Evolutionary conservation across 2,329 filamentous ascomycete species (phyloP), one percentile per base, ranked within the genome.

Genomic region (Botryosphaeria dothidea): DNA sequence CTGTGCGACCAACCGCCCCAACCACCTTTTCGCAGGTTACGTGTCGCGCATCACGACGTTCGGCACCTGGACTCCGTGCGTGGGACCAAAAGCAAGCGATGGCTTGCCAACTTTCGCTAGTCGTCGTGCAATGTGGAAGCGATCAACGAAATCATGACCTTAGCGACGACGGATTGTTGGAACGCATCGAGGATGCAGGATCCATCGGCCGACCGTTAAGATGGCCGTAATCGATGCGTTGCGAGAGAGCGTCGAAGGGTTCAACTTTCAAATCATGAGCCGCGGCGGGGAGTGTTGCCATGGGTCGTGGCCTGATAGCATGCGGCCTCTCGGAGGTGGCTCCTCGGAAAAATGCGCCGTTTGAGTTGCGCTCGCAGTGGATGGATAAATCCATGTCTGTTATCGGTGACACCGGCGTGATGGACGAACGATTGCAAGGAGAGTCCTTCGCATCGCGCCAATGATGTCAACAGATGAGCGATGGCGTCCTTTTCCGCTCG

Each of bases 41-140:
- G 54, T 43, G 36, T 45, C 27, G 17, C 23, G 54, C 36, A 45
- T 15, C 54, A 31, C 23, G 21, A 45, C 25, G 54, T 45, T 52
- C 54, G 54, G 36, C 54, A 58, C 6, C 15, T 27, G 13, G 23
- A n/a, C 36, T n/a, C 54, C 38, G 36, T 31, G 51, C 51, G 38
- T 58, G 54, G 36, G 9, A 45, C 54, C 36, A 29, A 58, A 45
- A 27, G 15, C 56, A 23, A 27, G 13, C 25, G 56, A n/a, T 60
- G 56, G 43, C 56, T 45, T 60, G 36, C 56, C 56, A 46, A 34
- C 56, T 43, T 46, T 60, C 41, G 41, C 56, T 60, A 60, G 41
- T 9, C n/a, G 25, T 7, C 13, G 27, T 34, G 56, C 43, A 41
- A 21, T 45, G 13, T 27, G 38, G 56, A 31, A 60, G 38, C 41